Percentiles rank a stretch among this genome's conserved stretches.
Conservation (phyloP, 2,329 filamentous ascomycete species). For the Didymella arachidicola region DNA sequence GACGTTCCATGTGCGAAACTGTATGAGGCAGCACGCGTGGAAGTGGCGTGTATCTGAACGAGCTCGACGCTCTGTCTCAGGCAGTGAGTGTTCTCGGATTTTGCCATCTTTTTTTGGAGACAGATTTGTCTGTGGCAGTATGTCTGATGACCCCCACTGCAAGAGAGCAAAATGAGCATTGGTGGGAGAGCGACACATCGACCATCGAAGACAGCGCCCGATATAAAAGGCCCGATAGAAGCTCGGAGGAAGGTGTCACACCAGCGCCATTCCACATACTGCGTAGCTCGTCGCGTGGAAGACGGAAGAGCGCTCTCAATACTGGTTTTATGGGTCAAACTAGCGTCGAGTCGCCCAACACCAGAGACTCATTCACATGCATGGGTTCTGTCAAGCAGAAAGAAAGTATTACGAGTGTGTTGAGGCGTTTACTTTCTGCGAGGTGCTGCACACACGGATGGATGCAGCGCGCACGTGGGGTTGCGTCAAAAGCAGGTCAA, state of each 20-base stretch:
- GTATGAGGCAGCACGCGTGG: constrained; percentile 5
- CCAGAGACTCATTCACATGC: constrained; percentile 9
- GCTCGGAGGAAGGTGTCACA: constrained; percentile 22
- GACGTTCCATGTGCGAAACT: constrained; percentile 21
- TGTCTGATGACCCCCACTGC: background rate
- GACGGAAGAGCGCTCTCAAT: constrained; percentile 35
- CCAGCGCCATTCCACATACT: constrained; percentile 8
- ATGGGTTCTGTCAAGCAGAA: constrained; percentile 10
- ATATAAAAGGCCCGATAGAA: constrained; percentile 32
- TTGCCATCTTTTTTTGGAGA: background rate
- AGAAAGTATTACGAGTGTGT: constrained; percentile 11
- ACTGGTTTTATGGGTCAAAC: constrained; percentile 30
- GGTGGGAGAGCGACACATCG: constrained; percentile 1
- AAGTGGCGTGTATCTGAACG: background rate
- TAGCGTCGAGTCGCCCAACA: constrained; percentile 16
- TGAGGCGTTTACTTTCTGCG: constrained; percentile 2
- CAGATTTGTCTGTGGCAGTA: background rate
- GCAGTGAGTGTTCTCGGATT: background rate
- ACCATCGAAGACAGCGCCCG: constrained; percentile 14
- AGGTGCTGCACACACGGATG: constrained; percentile 2
- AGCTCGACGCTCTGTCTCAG: background rate
- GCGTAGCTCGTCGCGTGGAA: constrained; percentile 48
- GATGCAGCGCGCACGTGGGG: constrained; percentile 21
- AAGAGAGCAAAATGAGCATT: background rate
- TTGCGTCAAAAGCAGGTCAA: constrained; percentile 9